These are phyloP conservation scores for Ophiostoma perfectum DNA, from an alignment of 2,329 filamentous ascomycete genomes.

Conservation along the genomic window DNA sequence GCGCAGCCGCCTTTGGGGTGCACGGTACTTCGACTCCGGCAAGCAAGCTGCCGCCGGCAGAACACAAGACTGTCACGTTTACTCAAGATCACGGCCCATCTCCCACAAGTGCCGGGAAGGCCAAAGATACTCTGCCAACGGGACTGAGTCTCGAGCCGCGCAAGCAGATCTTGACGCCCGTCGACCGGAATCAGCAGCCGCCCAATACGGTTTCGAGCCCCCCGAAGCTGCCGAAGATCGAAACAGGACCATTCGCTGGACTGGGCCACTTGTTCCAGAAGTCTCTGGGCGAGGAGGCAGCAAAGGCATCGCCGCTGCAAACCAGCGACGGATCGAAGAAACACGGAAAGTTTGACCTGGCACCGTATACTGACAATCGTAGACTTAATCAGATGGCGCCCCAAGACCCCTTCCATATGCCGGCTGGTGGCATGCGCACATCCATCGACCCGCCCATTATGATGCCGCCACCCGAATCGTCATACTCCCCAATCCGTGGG, in stretches of 20 bases:
- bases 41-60: background rate
- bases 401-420: constrained; percentile 23
- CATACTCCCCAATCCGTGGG: constrained; percentile 48
- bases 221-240: background rate
- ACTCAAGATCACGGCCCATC: constrained; percentile 6
- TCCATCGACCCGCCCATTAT: constrained; percentile 58
- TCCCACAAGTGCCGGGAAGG: background rate
- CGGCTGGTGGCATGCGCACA: background rate
- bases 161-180: constrained; percentile 12
- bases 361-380: constrained; percentile 16
- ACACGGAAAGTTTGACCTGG: background rate
- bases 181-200: background rate
- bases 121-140: background rate
- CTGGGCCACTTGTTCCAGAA: constrained; percentile 34
- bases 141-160: background rate
- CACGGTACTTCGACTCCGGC: background rate
- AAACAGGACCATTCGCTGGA: too few relatives aligned
- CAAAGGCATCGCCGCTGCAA: background rate
- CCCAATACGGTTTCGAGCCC: background rate
- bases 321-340: background rate
- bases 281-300: constrained; percentile 26
- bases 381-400: constrained; percentile 19
- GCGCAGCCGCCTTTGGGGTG: background rate
- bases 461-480: constrained; percentile 48
- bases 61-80: constrained; percentile 20